Percentiles rank a stretch among this genome's conserved stretches.
phyloP scores from a whole-genome alignment of 306 rosid genomes.

The Vigna radiata region DNA sequence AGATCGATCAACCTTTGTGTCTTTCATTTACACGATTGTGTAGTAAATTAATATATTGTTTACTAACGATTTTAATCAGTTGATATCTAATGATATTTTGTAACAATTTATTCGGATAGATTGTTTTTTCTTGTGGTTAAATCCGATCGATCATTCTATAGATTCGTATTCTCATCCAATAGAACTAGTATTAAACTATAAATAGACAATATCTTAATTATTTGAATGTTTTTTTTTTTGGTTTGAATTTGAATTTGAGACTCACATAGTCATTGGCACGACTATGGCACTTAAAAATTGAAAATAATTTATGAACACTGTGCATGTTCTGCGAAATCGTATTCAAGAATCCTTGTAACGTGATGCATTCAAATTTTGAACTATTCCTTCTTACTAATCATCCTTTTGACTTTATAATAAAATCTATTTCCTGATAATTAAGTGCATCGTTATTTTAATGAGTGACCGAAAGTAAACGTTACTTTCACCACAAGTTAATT shows the following conservation, averaged over 20 bases:
- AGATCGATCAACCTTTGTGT: no score
- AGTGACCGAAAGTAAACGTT: not conserved
- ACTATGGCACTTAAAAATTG: not conserved
- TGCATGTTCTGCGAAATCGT: conserved; percentile 25
- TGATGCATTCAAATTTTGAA: not conserved
- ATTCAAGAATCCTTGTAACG: conserved; percentile 11
- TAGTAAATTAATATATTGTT: no score
- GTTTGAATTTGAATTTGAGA: not conserved
- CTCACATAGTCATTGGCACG: not conserved
- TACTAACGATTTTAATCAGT: no score
- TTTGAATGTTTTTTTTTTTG: no score
- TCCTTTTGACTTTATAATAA: conserved; percentile 17
- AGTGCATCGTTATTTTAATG: not conserved
- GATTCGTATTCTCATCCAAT: no score
- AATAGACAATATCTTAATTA: no score
- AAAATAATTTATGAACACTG: not conserved
- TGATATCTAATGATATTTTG: no score
- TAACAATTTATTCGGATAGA: no score
- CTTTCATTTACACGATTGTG: no score
- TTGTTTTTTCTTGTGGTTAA: no score
- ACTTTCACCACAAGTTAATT: not conserved
- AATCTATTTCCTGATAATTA: not conserved
- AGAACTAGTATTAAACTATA: no score
- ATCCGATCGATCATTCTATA: no score
- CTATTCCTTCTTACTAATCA: not conserved